Evolutionary conservation across 148 eudicot genomes (phyloP), one percentile per base, ranked within the genome.

Genomic region (Chenopodium formosanum): DNA sequence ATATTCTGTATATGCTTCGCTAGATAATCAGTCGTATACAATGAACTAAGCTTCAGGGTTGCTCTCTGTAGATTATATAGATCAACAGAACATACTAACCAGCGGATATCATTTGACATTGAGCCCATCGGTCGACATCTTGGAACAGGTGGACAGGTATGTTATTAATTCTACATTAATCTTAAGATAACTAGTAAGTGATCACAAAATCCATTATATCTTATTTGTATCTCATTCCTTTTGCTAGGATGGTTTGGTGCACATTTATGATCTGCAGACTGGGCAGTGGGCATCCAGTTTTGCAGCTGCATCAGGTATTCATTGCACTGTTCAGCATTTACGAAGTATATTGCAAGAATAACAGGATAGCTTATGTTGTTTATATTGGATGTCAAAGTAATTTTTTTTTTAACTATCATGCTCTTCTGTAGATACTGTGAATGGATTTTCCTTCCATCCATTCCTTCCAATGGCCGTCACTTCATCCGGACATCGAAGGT

Each of bases 141-240:
- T 60, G 99, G 89, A 80, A 91, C 99, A 32, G 99, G 99, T 81
- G 99, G 99, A 79, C 93, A 97, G 96, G 99, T 97, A 87, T 65
- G 69, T 78, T 85, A 75, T 60, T 27, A 63, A 25, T 70, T 68
- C 12, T 62, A 10, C 66, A 31, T 34, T 62, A 73, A 64, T 23
- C 4, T 74, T 32, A 23, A 44, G 4, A 10, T 76, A 16, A 44
- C 67, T 19, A 31, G 40, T 22, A 31, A 19, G 25, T 53, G 69
- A 60, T 66, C 67, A 44, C 75, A 34, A 70, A 44, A 46, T 63
- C 62, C 73, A 29, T 76, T 25, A 27, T 58, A 29, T 46, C 52
- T 81, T n/a, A 68, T 17, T 77, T 53, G 71, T 37, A 58, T 52
- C 44, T 11, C 40, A 19, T 58, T 46, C 9, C 64, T 78, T 58